Conservation (phyloP, 73 alveolate genomes). For the Strombidium stylifer region DNA sequence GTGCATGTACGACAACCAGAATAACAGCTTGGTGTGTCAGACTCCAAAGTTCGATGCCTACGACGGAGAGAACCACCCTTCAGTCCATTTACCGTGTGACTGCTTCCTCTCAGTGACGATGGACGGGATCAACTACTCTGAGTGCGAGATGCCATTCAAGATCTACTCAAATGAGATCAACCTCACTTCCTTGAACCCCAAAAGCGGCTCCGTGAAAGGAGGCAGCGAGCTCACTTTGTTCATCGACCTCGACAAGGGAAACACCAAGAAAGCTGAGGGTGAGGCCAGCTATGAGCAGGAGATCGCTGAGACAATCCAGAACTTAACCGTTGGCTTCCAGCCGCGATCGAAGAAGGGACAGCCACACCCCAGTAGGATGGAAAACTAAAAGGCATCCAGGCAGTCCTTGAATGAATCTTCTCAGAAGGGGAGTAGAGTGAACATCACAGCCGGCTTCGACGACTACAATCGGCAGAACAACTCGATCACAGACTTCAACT, state of each 20-base stretch:
- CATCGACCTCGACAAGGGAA: constrained; percentile 84
- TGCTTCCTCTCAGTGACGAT: constrained; percentile 94
- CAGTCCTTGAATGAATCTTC: constrained; percentile 55
- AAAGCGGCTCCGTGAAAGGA: constrained; percentile 97
- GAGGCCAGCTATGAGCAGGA: too few relatives aligned
- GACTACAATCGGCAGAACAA: constrained; percentile 51
- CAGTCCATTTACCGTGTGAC: constrained; percentile 86
- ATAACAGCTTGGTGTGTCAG: constrained; percentile 81
- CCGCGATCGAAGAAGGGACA: too few relatives aligned
- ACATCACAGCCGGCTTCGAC: constrained; percentile 26
- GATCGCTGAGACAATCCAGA: constrained; percentile 73
- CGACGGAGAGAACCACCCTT: constrained; percentile 69
- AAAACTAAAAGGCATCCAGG: constrained; percentile 17
- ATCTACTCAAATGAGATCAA: constrained; percentile 91
- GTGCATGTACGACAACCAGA: constrained; percentile 83
- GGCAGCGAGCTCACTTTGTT: constrained; percentile 86
- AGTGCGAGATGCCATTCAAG: constrained; percentile 93
- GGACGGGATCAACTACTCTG: constrained; percentile 96
- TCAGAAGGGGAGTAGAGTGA: constrained; percentile 54
- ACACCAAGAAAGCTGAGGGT: too few relatives aligned
- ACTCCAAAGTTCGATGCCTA: constrained; percentile 97
- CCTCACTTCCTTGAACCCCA: constrained; percentile 92
- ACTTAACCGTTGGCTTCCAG: constrained; percentile 94
- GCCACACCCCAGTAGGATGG: background rate
- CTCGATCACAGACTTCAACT: constrained; percentile 9